Evolutionary conservation across 2,329 filamentous ascomycete species (phyloP).

Genomic region (Aspergillus sp.): DNA sequence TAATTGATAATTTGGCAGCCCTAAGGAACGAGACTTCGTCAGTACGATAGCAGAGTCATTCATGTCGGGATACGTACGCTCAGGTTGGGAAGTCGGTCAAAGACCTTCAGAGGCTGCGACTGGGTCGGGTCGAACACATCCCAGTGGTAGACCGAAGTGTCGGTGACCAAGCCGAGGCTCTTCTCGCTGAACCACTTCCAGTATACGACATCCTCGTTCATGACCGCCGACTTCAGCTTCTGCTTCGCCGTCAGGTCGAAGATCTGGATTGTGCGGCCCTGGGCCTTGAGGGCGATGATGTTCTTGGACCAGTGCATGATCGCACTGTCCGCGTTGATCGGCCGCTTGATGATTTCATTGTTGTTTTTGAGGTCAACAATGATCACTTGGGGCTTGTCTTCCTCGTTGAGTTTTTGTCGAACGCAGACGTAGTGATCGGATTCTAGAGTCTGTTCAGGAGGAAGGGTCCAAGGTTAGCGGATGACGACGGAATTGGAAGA

Average conservation of each 20-base stretch:
- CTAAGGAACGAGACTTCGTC: slow-evolving; percentile 44
- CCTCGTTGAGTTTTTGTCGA: slow-evolving; percentile 85
- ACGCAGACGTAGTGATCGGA: slow-evolving; percentile 96
- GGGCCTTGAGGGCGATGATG: slow-evolving; percentile 94
- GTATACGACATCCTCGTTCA: slow-evolving; percentile 96
- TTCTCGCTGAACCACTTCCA: slow-evolving; percentile 99
- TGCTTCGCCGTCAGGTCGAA: slow-evolving; percentile 91
- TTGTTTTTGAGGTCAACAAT: slow-evolving; percentile 97
- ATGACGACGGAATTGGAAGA: neutral
- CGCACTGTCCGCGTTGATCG: slow-evolving; percentile 98
- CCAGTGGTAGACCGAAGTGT: slow-evolving; percentile 93
- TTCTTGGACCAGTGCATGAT: slow-evolving; percentile 99
- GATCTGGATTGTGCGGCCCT: slow-evolving; percentile 92
- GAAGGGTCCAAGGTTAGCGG: slow-evolving; percentile 20
- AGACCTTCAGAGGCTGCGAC: slow-evolving; percentile 80
- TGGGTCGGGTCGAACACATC: slow-evolving; percentile 87
- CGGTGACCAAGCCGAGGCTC: slow-evolving; percentile 85
- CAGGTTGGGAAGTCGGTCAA: slow-evolving; percentile 90
- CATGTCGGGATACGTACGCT: slow-evolving; percentile 57
- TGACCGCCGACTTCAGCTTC: slow-evolving; percentile 94
- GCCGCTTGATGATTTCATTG: slow-evolving; percentile 90
- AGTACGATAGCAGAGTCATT: neutral
- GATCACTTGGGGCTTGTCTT: slow-evolving; percentile 86
- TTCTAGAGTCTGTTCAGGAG: slow-evolving; percentile 75
- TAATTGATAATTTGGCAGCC: slow-evolving; percentile 99